Evolutionary conservation across 176 grass and related monocot species (phyloP).

Genomic region (Aegilops tauschii): DNA sequence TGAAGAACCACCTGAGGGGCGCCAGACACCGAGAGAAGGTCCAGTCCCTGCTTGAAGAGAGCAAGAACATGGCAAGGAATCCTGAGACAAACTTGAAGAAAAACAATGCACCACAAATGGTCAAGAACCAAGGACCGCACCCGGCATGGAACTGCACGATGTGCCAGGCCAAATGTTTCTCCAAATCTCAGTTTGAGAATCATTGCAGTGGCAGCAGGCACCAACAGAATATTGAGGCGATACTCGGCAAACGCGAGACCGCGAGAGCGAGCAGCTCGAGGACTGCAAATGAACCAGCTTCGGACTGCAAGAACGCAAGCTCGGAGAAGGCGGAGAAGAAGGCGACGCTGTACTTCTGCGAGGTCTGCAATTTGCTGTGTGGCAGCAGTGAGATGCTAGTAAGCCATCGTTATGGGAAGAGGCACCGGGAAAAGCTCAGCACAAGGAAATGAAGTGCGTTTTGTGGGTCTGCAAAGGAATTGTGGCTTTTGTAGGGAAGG

Average conservation of each 20-base stretch:
- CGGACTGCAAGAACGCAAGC: neutral
- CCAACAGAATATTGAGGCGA: neutral
- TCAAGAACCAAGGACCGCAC: neutral
- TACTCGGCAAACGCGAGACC: neutral
- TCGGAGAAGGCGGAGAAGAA: neutral
- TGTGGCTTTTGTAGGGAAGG: neutral
- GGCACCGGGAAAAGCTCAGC: slow-evolving; percentile 16
- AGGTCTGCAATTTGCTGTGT: slow-evolving; percentile 7
- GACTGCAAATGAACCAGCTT: neutral
- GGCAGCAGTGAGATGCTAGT: slow-evolving; percentile 25
- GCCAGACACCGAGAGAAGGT: slow-evolving; percentile 20
- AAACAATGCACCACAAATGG: neutral
- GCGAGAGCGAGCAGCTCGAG: neutral
- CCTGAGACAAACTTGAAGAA: neutral
- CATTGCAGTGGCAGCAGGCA: slow-evolving; percentile 19
- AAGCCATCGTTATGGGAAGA: slow-evolving; percentile 24
- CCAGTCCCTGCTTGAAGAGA: slow-evolving; percentile 15
- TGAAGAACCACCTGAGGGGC: slow-evolving; percentile 17
- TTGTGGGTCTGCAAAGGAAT: neutral
- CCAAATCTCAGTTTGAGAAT: slow-evolving; percentile 11
- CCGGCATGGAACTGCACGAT: neutral
- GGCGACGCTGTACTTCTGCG: neutral
- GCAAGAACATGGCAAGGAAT: neutral
- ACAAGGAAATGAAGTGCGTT: neutral
- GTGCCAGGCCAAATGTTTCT: slow-evolving; percentile 25